A percentile compares a stretch with the other conserved stretches of the same genome.
phyloP scores from a whole-genome alignment of 2,329 filamentous ascomycete species.

The Catunica adiposa region DNA sequence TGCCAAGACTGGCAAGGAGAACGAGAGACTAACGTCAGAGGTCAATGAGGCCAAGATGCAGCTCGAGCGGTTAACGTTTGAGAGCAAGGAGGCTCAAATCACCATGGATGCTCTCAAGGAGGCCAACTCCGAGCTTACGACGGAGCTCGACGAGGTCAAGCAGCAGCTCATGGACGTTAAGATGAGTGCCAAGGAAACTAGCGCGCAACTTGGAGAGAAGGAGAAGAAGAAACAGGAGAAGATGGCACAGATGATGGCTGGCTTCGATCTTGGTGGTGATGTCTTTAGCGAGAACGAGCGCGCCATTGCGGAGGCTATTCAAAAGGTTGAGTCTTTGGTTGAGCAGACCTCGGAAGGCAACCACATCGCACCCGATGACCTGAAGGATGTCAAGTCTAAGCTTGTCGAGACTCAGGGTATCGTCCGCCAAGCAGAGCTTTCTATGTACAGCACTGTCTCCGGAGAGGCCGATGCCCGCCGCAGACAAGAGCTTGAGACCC shows the following conservation, averaged over 20 bases:
- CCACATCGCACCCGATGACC: conserved; percentile 62
- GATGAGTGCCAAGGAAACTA: conserved; percentile 91
- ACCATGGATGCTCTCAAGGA: conserved; percentile 97
- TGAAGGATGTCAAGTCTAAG: conserved; percentile 59
- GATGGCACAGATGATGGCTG: conserved; percentile 99
- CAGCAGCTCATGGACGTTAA: conserved; percentile 89
- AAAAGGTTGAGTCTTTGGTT: conserved; percentile 63
- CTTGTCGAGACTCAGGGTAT: conserved; percentile 83
- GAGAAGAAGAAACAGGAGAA: conserved; percentile 97
- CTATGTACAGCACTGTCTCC: conserved; percentile 53
- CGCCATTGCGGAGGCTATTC: conserved; percentile 66
- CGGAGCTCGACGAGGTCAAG: conserved; percentile 86
- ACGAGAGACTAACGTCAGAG: conserved; percentile 70
- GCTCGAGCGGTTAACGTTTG: conserved; percentile 84
- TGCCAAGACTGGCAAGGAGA: conserved; percentile 68
- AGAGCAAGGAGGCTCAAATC: conserved; percentile 91
- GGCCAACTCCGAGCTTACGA: conserved; percentile 80
- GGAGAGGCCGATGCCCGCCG: conserved; percentile 49
- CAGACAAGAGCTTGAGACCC: conserved; percentile 59
- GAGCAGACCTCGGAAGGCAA: conserved; percentile 64
- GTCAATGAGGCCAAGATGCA: conserved; percentile 94
- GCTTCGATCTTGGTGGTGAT: conserved; percentile 84
- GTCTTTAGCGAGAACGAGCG: conserved; percentile 89
- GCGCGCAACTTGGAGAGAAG: conserved; percentile 82
- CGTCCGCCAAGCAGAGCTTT: conserved; percentile 80